Conservation (phyloP, 2,329 filamentous ascomycete species). For the Pseudocercospora cruenta region DNA sequence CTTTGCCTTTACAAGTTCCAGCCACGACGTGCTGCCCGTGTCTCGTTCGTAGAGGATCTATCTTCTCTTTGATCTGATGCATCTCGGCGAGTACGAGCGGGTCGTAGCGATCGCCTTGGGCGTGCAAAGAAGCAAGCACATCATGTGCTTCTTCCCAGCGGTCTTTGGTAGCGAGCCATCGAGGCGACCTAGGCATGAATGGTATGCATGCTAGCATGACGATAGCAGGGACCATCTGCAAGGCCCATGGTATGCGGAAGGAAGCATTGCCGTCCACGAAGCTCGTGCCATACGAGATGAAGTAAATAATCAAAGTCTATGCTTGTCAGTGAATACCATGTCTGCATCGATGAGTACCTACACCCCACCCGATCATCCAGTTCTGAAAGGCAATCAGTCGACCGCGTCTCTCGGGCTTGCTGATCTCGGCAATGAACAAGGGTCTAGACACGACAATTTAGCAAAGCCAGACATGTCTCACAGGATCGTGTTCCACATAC, state of each 20-base stretch:
- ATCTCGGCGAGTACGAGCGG: conserved; percentile 17
- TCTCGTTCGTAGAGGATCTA: conserved; percentile 17
- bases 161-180: conserved; percentile 19
- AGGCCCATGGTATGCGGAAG: conserved; percentile 17
- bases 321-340: neutral
- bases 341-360: neutral
- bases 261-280: conserved; percentile 19
- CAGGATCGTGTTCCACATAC: neutral
- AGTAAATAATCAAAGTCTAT: conserved; percentile 20
- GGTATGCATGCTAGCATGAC: conserved; percentile 17
- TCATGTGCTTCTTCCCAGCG: conserved; percentile 23
- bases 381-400: conserved; percentile 21
- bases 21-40: conserved; percentile 17
- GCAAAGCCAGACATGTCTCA: neutral
- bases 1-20: conserved; percentile 13
- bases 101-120: conserved; percentile 7
- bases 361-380: conserved; percentile 21
- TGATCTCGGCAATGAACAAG: conserved; percentile 19
- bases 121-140: conserved; percentile 13
- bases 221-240: conserved; percentile 17
- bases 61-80: conserved; percentile 21
- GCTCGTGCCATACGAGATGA: conserved; percentile 15
- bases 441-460: neutral
- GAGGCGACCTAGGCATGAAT: conserved; percentile 16
- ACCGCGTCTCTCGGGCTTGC: conserved; percentile 16